A percentile compares a stretch with the other conserved stretches of the same genome.
phyloP scores from a whole-genome alignment of 176 grass and related monocot species.

The Musa troglodytarum region DNA sequence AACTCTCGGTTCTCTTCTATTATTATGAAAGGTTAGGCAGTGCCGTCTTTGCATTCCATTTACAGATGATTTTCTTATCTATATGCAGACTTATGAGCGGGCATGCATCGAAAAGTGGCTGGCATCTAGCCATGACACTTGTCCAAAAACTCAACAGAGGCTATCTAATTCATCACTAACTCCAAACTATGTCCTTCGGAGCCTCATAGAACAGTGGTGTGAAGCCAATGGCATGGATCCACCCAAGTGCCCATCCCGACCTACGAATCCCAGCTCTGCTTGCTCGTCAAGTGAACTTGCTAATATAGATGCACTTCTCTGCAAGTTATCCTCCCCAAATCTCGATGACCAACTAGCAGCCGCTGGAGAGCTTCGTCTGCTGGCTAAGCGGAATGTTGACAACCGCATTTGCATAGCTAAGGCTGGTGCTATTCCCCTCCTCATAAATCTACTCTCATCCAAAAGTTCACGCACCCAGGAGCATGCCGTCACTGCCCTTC shows the following conservation, averaged over 20 bases:
- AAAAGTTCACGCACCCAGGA: not conserved
- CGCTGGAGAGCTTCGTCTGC: slow-evolving; percentile 10
- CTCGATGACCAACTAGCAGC: slow-evolving; percentile 2
- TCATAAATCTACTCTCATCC: not conserved
- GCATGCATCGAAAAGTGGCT: slow-evolving; percentile 64
- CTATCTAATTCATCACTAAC: slow-evolving; percentile 54
- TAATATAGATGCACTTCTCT: not conserved
- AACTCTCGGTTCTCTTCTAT: not conserved
- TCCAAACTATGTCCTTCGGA: slow-evolving; percentile 73
- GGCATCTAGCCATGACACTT: slow-evolving; percentile 50
- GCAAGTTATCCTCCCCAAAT: not conserved
- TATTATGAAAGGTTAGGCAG: too few species aligned
- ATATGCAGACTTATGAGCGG: slow-evolving; percentile 67
- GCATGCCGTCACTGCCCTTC: not conserved
- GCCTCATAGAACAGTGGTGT: slow-evolving; percentile 44
- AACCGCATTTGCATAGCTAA: slow-evolving; percentile 8
- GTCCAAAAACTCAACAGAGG: slow-evolving; percentile 72
- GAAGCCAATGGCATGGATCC: slow-evolving; percentile 23
- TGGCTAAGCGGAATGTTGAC: not conserved
- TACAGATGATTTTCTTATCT: not conserved
- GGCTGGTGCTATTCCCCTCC: slow-evolving; percentile 13
- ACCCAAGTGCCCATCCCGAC: not conserved
- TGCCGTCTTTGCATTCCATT: not conserved
- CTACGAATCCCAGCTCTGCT: not conserved
- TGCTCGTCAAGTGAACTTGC: not conserved